Percentiles rank a stretch among this genome's conserved stretches.
phyloP scores from a whole-genome alignment of 1,139 yeast genomes.

The Suhomyces taliae region DNA sequence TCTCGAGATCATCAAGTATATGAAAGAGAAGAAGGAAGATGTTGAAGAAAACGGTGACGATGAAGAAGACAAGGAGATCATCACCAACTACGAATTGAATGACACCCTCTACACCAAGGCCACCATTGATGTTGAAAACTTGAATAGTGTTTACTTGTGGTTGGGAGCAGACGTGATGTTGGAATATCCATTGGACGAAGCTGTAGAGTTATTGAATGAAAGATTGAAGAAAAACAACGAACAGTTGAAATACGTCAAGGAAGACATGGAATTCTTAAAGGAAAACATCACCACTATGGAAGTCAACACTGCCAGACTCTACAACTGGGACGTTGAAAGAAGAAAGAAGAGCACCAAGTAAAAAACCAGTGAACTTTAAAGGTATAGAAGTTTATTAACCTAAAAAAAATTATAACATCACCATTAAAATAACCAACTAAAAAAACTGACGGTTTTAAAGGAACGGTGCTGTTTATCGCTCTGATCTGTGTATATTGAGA shows the following conservation, averaged over 20 bases:
- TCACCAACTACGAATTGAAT: constrained; percentile 83
- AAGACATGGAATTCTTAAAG: constrained; percentile 84
- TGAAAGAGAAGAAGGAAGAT: constrained; percentile 46
- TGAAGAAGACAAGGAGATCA: constrained; percentile 36
- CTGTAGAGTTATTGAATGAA: constrained; percentile 63
- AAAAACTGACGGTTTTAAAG: too few relatives aligned
- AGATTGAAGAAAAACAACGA: constrained; percentile 65
- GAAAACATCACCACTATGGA: constrained; percentile 97
- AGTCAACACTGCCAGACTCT: constrained; percentile 92
- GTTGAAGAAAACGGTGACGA: constrained; percentile 25
- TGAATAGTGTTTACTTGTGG: constrained; percentile 75
- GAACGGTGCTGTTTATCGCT: too few relatives aligned
- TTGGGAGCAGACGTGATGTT: constrained; percentile 97
- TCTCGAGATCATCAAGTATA: constrained; percentile 64
- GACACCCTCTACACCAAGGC: constrained; percentile 92
- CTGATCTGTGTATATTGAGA: too few relatives aligned
- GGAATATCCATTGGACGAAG: constrained; percentile 90
- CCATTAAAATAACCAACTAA: too few relatives aligned
- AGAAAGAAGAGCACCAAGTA: constrained; percentile 41
- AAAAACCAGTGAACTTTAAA: too few relatives aligned
- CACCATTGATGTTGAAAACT: constrained; percentile 49
- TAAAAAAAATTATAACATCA: too few relatives aligned
- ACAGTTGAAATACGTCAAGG: constrained; percentile 62
- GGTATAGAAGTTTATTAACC: too few relatives aligned
- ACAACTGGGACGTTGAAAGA: constrained; percentile 94